phyloP scores from a whole-genome alignment of 352 stramenopile species.

The Phytophthora aleatoria region DNA sequence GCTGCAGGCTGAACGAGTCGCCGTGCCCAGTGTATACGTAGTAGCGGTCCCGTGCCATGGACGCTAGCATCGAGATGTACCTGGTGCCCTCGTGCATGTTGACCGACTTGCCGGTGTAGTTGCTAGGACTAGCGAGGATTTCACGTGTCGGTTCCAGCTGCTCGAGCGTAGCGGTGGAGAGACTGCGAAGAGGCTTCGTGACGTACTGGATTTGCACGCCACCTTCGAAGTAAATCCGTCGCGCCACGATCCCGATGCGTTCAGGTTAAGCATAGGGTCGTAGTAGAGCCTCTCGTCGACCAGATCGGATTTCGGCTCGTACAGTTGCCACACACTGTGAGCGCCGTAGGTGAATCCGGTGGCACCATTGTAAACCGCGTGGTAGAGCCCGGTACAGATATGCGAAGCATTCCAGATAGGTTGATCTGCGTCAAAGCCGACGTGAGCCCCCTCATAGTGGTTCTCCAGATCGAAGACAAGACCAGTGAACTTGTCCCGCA shows the following conservation, averaged over 20 bases:
- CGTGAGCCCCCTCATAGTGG: neutral
- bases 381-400: neutral
- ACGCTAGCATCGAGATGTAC: slow-evolving; percentile 28
- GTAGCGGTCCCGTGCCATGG: slow-evolving; percentile 12
- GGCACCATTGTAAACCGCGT: neutral
- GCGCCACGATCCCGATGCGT: neutral
- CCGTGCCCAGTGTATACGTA: slow-evolving; percentile 6
- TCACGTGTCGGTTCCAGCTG: neutral
- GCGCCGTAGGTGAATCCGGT: neutral
- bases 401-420: neutral
- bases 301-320: neutral
- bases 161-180: neutral
- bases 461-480: neutral
- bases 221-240: neutral
- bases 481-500: neutral
- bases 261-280: neutral
- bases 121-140: neutral
- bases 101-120: slow-evolving; percentile 6
- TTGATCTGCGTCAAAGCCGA: neutral
- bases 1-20: slow-evolving; percentile 16
- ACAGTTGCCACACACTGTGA: neutral
- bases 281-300: neutral
- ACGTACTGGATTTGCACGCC: neutral
- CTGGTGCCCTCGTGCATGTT: slow-evolving; percentile 22
- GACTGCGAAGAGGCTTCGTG: neutral